Evolutionary conservation across 2,329 filamentous ascomycete species (phyloP), one percentile per base, ranked within the genome.

Genomic region (Dactylellina haptotyla): DNA sequence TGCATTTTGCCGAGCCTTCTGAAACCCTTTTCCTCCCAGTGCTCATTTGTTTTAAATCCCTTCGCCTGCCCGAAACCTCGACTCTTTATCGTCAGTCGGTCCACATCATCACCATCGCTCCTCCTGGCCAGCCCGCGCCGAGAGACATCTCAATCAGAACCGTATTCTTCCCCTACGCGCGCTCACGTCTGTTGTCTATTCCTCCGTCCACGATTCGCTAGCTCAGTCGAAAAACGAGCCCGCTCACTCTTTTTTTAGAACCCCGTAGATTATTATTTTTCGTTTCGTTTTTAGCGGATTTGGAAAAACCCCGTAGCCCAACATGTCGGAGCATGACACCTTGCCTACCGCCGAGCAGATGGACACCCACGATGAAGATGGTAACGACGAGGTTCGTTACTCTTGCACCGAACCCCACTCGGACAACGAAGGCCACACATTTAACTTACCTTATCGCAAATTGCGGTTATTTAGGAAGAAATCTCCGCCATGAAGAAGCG

Each of bases 401-500:
- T 32, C 18, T 28, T 25, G n/a, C 12, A 12, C 23, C 45, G 10
- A 9, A n/a, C n/a, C n/a, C n/a, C 23, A 4, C 18, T 20, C 16
- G 23, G 12, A 46, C n/a, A 20, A 20, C 18, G 4, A 46, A 4
- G 16, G 4, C 12, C 41, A 20, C 12, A 46, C 16, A 46, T 20
- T 20, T 20, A 20, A n/a, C 32, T 34, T 14, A 14, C 32, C 32
- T 14, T 25, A 6, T 23, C 10, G 25, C 25, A 9, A 58, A 20
- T 4, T 3, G 6, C 2, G 20, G 14, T 2, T 14, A 69, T 65
- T 62, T 72, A 87, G 86, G 85, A 94, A 85, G 91, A 95, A 82
- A 94, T 95, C 79, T 88, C 88, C 74, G 91, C 90, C 69, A 95
- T 95, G 91, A 95, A 94, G 85, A 87, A 87, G 79, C 87, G 91